Evolutionary conservation across 306 rosid genomes (phyloP).

Genomic region (Nissolia schottii): DNA sequence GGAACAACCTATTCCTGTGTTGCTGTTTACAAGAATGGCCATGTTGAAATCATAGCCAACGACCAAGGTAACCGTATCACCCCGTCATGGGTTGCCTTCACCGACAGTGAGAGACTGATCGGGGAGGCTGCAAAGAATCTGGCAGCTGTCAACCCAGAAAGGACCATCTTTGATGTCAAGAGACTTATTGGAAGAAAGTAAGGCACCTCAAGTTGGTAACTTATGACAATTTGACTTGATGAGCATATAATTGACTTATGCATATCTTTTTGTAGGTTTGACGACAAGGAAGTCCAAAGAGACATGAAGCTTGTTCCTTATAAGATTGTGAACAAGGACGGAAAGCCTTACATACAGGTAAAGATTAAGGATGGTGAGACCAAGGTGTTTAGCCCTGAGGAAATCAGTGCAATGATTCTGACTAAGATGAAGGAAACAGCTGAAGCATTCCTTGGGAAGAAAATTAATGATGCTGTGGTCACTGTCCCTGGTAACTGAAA

Average conservation of each 20-base stretch:
- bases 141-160: slow-evolving; percentile 92
- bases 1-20: slow-evolving; percentile 99
- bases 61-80: slow-evolving; percentile 99
- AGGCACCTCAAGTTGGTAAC: neutral
- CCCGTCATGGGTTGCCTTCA: slow-evolving; percentile 96
- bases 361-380: slow-evolving; percentile 83
- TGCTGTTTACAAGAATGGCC: slow-evolving; percentile 94
- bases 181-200: slow-evolving; percentile 98
- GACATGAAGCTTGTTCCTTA: slow-evolving; percentile 87
- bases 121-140: slow-evolving; percentile 99
- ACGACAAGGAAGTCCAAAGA: slow-evolving; percentile 89
- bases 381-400: slow-evolving; percentile 99
- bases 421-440: slow-evolving; percentile 98
- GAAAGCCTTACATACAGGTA: slow-evolving; percentile 93
- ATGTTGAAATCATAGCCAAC: slow-evolving; percentile 97
- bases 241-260: neutral
- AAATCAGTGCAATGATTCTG: slow-evolving; percentile 86
- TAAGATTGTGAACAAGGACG: slow-evolving; percentile 95
- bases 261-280: slow-evolving; percentile 48
- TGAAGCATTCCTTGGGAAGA: slow-evolving; percentile 94
- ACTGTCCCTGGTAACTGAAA: slow-evolving; percentile 82
- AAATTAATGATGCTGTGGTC: slow-evolving; percentile 82
- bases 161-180: slow-evolving; percentile 96
- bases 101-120: slow-evolving; percentile 81
- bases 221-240: neutral